Evolutionary conservation across 1,284 basidiomycete genomes (phyloP), one percentile per base, ranked within the genome.

Genomic region (Golubevia sp.): DNA sequence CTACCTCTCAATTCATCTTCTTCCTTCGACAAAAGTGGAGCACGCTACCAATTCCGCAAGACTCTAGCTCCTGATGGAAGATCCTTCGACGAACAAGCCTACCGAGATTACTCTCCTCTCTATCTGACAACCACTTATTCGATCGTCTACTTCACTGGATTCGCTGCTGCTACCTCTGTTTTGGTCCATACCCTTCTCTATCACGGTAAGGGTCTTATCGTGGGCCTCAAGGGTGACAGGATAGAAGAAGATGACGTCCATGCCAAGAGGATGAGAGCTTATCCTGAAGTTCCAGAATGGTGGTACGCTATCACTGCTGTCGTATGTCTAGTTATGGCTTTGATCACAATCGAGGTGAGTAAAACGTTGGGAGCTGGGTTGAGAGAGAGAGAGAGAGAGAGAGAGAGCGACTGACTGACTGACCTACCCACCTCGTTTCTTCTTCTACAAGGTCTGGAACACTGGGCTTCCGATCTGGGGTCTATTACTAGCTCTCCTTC

Each of bases 111-210:
- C 59, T 73, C 70, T 7, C 73, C 73, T 23, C 60, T 71, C 44
- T 75, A 73, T 66, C 63, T 77, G 26, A 49, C 66, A 1, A 27
- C 58, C 18, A 34, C 66, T 21, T 64, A 56, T 30, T 55, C 60
- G 15, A 38, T 68, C 1, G 24, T 49, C 53, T 68, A 58, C 56
- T 62, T 25, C 4, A 13, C 3, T 44, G 21, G 27, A 4, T 90
- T 90, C 67, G 88, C 88, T 1, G 87, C 87, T 20, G 89, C 89
- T 76, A 87, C 88, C 49, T 78, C 79, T 6, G 81, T 84, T 3
- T 56, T 86, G 23, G 69, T 78, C 1, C 85, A 86, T 58, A 74
- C 83, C 8, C 59, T 79, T 52, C 75, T 86, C 2, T 86, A 84
- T 71, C 85, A 86, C 74, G 78, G 86, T 1, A 79, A 79, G 23